These are phyloP conservation scores for Moesziomyces aphidis DNA, from an alignment of 1,284 basidiomycete genomes.

Conservation along the genomic window DNA sequence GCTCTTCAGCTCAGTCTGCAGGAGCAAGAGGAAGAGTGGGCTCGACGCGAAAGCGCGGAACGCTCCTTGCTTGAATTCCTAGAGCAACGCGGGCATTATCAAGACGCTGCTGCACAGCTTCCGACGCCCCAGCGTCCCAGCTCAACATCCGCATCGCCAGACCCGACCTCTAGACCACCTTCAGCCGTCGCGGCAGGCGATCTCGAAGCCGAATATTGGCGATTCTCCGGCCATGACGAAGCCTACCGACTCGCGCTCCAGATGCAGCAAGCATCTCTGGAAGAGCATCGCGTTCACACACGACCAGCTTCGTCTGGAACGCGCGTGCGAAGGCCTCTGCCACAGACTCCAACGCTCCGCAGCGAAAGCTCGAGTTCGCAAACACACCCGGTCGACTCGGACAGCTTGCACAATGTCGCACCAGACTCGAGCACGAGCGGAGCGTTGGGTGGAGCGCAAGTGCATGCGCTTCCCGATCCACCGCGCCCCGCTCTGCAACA, in stretches of 20 bases:
- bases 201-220: slow-evolving; percentile 42
- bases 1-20: slow-evolving; percentile 39
- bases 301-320: background rate
- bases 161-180: background rate
- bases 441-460: background rate
- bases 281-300: background rate
- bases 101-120: background rate
- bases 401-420: slow-evolving; percentile 2
- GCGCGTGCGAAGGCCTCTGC: slow-evolving; percentile 20
- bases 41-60: slow-evolving; percentile 41
- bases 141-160: background rate
- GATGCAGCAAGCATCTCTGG: slow-evolving; percentile 32
- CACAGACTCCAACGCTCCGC: slow-evolving; percentile 13
- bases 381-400: background rate
- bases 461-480: slow-evolving; percentile 7
- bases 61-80: slow-evolving; percentile 37
- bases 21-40: slow-evolving; percentile 53
- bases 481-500: slow-evolving; percentile 22
- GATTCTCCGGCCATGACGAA: slow-evolving; percentile 39
- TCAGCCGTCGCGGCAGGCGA: background rate
- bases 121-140: background rate
- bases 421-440: background rate
- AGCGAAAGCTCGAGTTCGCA: background rate
- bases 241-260: slow-evolving; percentile 41
- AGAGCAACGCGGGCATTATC: slow-evolving; percentile 3